Conservation (phyloP, 176 grass and related monocot genomes). For the Triticum dicoccoides region DNA sequence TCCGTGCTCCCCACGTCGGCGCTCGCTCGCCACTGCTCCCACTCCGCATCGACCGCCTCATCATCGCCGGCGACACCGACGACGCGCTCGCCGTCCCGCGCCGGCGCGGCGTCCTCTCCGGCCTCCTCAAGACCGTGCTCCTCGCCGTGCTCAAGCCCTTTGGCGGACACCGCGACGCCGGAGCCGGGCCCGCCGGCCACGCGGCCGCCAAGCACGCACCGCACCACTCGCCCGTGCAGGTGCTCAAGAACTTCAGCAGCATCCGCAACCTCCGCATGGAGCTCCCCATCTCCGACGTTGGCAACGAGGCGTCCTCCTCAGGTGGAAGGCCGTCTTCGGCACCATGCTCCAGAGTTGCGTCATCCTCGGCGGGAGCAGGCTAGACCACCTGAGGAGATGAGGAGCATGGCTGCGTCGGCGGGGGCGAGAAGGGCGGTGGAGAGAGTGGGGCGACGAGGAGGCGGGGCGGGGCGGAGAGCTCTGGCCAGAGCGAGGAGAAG, state of each 20-base stretch:
- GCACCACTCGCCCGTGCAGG: constrained; percentile 75
- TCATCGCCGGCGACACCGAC: constrained; percentile 29
- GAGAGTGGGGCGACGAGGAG: too few species aligned
- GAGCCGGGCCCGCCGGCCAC: background rate
- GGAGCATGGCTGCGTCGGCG: too few species aligned
- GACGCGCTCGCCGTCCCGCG: constrained; percentile 31
- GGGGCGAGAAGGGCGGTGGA: too few species aligned
- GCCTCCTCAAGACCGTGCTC: constrained; percentile 66
- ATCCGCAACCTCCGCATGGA: constrained; percentile 65
- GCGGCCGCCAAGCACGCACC: constrained; percentile 21
- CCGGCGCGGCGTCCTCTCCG: constrained; percentile 47
- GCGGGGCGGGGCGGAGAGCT: too few species aligned
- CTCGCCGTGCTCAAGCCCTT: constrained; percentile 65
- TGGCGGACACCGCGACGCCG: constrained; percentile 46
- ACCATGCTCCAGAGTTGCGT: constrained; percentile 68
- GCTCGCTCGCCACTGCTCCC: too few species aligned
- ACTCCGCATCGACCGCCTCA: constrained; percentile 61
- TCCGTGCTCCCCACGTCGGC: too few species aligned
- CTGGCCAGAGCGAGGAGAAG: too few species aligned
- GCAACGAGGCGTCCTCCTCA: constrained; percentile 54
- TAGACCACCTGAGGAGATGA: constrained; percentile 17
- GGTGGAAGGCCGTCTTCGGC: constrained; percentile 75
- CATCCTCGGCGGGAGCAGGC: constrained; percentile 63
- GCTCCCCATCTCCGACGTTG: constrained; percentile 65
- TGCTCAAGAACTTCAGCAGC: constrained; percentile 75